Base-by-base conservation (phyloP, 2,329 filamentous ascomycete species). In the Botryotinia globosa region DNA sequence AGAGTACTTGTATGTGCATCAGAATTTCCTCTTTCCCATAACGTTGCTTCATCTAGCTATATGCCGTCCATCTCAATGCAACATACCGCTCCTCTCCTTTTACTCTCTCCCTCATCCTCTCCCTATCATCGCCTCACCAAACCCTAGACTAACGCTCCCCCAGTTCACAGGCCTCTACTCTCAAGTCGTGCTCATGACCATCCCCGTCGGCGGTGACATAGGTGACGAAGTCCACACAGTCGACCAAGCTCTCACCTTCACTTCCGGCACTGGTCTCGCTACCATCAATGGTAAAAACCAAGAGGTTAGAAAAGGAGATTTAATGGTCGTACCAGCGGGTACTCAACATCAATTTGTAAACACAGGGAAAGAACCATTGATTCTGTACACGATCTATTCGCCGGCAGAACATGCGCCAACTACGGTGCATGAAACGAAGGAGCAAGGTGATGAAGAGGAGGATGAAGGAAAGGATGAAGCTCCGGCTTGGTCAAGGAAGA, bases 271-370 rank as follows among this genome's bases (percentile, higher is more conserved):
- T 18, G 88, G 86, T 0, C 85, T 87, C 39, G 88, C 88, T 1
- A 89, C 86, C 4, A 85, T 91, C 7, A 86, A 84, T 25, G 88
- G 87, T 1, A 87, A 87, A 71, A 86, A 90, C 69, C 87, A 90
- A 72, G 80, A 82, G 39, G 82, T 83, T 7, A 76, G 77, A 74
- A 74, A 77, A 32, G 72, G 77, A 34, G 72, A 80, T 64, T 80
- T 82, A 25, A 85, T 91, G 37, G 84, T 90, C 67, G 89, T 91
- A 4, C 89, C 89, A 0, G 89, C 89, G 0, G 89, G 89, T 0
- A 91, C 89, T 3, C 87, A 89, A 79, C 89, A 91, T 78, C 88
- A 91, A 78, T 91, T 91, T 79, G 82, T 90, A 67, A 91, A 90
- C 73, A 88, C 83, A 3, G 88, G 89, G 1, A 83, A 86, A 0